These are phyloP conservation scores for Glebionis coronaria DNA, from an alignment of 129 eudicot genomes.

Conservation along the genomic window DNA sequence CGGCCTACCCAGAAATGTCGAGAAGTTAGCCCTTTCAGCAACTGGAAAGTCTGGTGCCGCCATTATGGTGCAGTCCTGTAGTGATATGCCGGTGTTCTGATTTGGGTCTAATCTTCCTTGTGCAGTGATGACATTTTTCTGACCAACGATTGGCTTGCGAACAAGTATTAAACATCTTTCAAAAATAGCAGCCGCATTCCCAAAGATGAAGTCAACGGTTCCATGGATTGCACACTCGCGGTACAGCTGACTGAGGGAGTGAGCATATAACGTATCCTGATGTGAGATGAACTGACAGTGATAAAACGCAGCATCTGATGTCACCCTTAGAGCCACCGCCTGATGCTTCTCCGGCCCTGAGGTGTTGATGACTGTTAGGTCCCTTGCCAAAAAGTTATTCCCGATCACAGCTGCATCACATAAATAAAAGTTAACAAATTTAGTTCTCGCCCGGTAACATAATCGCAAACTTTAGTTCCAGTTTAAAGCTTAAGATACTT, in stretches of 20 bases:
- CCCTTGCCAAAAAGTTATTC: constrained; percentile 71
- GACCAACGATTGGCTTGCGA: constrained; percentile 61
- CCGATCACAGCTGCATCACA: constrained; percentile 79
- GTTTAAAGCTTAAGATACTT: constrained; percentile 10
- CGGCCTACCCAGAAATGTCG: constrained; percentile 78
- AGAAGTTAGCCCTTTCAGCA: constrained; percentile 36
- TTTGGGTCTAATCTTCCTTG: constrained; percentile 71
- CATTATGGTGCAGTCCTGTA: constrained; percentile 61
- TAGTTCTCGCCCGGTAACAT: no score
- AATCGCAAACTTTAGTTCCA: no score
- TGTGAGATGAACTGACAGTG: constrained; percentile 62
- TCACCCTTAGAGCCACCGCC: constrained; percentile 74
- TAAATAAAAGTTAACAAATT: neutral
- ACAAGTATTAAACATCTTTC: constrained; percentile 62
- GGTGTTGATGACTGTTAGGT: constrained; percentile 64
- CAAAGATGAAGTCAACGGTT: constrained; percentile 81
- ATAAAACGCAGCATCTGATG: constrained; percentile 75
- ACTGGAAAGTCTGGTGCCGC: constrained; percentile 52
- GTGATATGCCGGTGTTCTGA: constrained; percentile 64
- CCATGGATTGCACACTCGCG: constrained; percentile 76
- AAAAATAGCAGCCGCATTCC: constrained; percentile 78
- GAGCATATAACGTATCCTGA: constrained; percentile 84
- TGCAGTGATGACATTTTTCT: constrained; percentile 70
- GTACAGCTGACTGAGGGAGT: constrained; percentile 67
- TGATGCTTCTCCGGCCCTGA: constrained; percentile 82